Base-by-base conservation (phyloP, 2,329 filamentous ascomycete species). In the Ophiocordyceps camponoti-leonardi region DNA sequence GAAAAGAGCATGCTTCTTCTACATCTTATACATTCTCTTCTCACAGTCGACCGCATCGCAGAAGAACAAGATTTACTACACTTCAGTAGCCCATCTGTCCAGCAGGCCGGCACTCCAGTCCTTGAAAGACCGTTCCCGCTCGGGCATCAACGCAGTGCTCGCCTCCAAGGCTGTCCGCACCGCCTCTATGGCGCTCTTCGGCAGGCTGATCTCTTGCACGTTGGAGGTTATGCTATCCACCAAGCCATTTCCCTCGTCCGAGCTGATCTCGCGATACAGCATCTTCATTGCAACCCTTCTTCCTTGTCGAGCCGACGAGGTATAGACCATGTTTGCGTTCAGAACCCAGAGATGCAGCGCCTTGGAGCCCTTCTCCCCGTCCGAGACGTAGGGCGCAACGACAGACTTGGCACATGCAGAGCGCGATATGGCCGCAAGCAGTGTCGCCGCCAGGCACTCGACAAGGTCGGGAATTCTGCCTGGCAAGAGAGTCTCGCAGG, bases 31-130 rank as follows among this genome's bases (percentile, higher is more conserved):
- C 2, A 28, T 11, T 28, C 26, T 28, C 26, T 11, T 10, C 26
- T 28, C 5, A 8, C 10, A 11, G 26, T 28, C 26, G 11, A 28
- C 4, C 26, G 11, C 26, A 8, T 28, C 7, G 8, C 22, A 23
- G n/a, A 23, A 4, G 22, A 28, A 28, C 2, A 28, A 2, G 4
- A 35, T 18, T 14, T 16, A 18, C 11, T 18, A n/a, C 23, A 4
- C 19, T 14, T 22, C 43, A 45, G 41, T 10, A 14, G 51, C 26
- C 63, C 62, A 65, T 44, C 61, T 55, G 41, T 72, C 68, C 48
- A 86, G 55, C 18, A 86, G 56, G 2, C 78, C 79, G 6, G 86
- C 77, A 23, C 70, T 69, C 81, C 81, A 86, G n/a, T 71, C 73
- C 55, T 74, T 68, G 51, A 83, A 82, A 26, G 53, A 62, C 46